A percentile compares a stretch with the other conserved stretches of the same genome.
Evolutionary conservation across 2,329 filamentous ascomycete genomes (phyloP).

Genomic region (Penicillium sp.): DNA sequence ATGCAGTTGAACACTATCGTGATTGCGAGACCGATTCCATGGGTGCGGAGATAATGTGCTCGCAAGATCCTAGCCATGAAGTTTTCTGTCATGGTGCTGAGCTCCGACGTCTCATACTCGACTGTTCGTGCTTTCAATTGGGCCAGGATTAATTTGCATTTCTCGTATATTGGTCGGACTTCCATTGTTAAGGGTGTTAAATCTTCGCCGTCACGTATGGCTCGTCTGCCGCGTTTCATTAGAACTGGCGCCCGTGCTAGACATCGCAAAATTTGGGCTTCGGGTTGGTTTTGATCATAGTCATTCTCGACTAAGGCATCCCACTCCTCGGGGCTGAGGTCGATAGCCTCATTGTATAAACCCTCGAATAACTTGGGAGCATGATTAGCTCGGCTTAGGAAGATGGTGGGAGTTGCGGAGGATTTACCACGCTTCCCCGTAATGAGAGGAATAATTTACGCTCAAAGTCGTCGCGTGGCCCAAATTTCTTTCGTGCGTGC

Average conservation of each 20-base stretch:
- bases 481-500: conserved; percentile 25
- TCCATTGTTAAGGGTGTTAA: conserved; percentile 15
- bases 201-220: conserved; percentile 6
- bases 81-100: background rate
- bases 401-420: too few relatives aligned
- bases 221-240: conserved; percentile 21
- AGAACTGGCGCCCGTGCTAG: conserved; percentile 27
- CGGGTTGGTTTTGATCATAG: conserved; percentile 20
- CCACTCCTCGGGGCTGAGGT: conserved; percentile 29
- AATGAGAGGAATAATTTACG: conserved; percentile 27
- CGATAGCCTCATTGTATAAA: conserved; percentile 29
- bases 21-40: conserved; percentile 27
- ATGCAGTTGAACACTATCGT: conserved; percentile 29
- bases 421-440: conserved; percentile 30
- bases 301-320: conserved; percentile 26
- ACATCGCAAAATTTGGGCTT: conserved; percentile 26
- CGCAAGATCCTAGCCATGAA: conserved; percentile 14
- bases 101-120: conserved; percentile 5
- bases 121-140: conserved; percentile 13
- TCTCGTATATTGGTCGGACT: conserved; percentile 19
- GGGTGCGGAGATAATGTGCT: conserved; percentile 28
- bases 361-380: conserved; percentile 30
- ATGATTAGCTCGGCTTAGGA: background rate
- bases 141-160: conserved; percentile 14
- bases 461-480: conserved; percentile 30